Base-by-base conservation (phyloP, 176 grass and related monocot species). In the Eragrostis curvula region DNA sequence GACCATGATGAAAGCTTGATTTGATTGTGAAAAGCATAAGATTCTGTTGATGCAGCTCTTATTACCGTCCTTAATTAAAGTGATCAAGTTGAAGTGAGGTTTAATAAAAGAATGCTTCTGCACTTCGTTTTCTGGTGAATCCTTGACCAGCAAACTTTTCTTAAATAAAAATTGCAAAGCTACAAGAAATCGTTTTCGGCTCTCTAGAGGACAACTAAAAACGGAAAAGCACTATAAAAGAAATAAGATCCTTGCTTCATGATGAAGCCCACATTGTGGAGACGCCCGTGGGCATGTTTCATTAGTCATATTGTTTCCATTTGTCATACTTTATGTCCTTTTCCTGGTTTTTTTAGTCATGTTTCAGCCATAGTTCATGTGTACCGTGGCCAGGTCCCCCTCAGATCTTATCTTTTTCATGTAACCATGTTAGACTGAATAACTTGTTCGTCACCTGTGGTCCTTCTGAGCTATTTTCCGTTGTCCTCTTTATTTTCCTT, bases 301-400 rank as follows among this genome's bases (percentile, higher is more conserved):
- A 24, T 61, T 12, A 53, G 42, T 69, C 51, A 44, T 76, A 76
- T 75, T 70, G 72, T 69, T 60, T 79, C 7, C 17, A 53, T 87
- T 66, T 52, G 39, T 32, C 44, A 75, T 32, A 72, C 82, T 85
- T 62, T 75, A 80, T 81, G 82, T 85, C 87, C 70, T 25, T 81
- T 74, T 80, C 69, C 17, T 53, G 62, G 61, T 41, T 43, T 72
- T 81, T 80, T 74, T 17, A 42, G 57, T 29, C 71, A 84, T 74
- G 25, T 47, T 83, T 36, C 56, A 71, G 6, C 12, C 46, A 57
- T 83, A 83, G 68, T 63, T 70, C 55, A 64, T 75, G 62, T 68
- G 49, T 73, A 68, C 59, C 24, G 52, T 12, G 61, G 70, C 53
- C 43, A 44, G 6, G 62, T 28, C n/a, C 8, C 74, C 81, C 32